These are phyloP conservation scores for Gynochthodes officinalis DNA, from an alignment of 257 asterid genomes.

Conservation along the genomic window DNA sequence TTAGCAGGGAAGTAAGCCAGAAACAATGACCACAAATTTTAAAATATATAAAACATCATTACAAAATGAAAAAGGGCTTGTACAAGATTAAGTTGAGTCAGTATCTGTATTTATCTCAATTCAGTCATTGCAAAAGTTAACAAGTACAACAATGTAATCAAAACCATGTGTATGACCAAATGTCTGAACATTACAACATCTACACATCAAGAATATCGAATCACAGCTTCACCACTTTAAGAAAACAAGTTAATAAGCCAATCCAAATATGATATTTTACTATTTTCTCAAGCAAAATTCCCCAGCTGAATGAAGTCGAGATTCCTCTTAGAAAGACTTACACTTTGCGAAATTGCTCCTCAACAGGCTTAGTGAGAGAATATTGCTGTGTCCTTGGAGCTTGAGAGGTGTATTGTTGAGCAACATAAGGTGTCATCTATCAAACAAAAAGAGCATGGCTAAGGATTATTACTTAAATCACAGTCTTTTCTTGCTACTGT, in stretches of 20 bases:
- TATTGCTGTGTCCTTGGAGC: conserved; percentile 34
- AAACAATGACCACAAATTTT: not conserved
- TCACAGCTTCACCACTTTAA: not conserved
- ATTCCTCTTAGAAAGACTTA: conserved; percentile 37
- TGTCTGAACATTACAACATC: not conserved
- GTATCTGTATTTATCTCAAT: not conserved
- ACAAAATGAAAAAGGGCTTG: not conserved
- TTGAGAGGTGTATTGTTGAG: conserved; percentile 42
- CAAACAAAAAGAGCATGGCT: conserved; percentile 25
- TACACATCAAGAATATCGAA: not conserved
- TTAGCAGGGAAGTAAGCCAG: not conserved
- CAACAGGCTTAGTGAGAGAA: conserved; percentile 43
- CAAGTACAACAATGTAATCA: not conserved
- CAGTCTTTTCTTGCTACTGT: not conserved
- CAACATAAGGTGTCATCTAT: conserved; percentile 44
- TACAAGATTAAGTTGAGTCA: not conserved
- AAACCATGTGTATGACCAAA: not conserved
- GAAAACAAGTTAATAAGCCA: not conserved
- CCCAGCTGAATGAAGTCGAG: not conserved
- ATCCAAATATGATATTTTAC: too few relatives aligned
- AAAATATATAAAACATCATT: not conserved
- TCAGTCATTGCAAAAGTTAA: not conserved
- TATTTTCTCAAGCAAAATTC: not conserved
- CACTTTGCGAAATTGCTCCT: conserved; percentile 53
- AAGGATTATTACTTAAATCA: conserved; percentile 7